phyloP scores from a whole-genome alignment of 805 yeast genomes.

The Myxozyma kluyveri region DNA sequence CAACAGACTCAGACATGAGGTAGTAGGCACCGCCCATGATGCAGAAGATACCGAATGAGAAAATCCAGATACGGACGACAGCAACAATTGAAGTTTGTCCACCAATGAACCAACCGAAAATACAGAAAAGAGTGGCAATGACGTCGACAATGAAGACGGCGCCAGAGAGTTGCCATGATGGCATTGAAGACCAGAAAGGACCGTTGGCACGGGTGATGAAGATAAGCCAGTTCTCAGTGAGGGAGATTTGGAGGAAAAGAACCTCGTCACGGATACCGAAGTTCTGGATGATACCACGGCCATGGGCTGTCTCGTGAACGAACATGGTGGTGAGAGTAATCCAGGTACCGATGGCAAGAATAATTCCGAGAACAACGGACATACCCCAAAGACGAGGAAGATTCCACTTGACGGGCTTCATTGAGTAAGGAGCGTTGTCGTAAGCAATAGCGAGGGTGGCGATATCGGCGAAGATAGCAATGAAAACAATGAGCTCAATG shows the following conservation, averaged over 20 bases:
- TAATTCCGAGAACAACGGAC: constrained; percentile 66
- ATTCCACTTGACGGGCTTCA: constrained; percentile 94
- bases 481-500: constrained; percentile 90
- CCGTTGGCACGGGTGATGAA: constrained; percentile 96
- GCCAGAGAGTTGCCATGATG: constrained; percentile 96
- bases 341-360: constrained; percentile 82
- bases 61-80: constrained; percentile 89
- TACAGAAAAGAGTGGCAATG: constrained; percentile 85
- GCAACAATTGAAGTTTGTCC: constrained; percentile 96
- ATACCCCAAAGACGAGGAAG: constrained; percentile 87
- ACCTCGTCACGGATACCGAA: constrained; percentile 93
- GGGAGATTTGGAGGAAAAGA: constrained; percentile 87
- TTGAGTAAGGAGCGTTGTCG: constrained; percentile 94
- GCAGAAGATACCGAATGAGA: constrained; percentile 97
- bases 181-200: constrained; percentile 96
- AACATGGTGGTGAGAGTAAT: constrained; percentile 92
- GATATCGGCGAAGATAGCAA: constrained; percentile 89
- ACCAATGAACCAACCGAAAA: constrained; percentile 98
- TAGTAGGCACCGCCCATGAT: constrained; percentile 94
- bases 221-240: constrained; percentile 96
- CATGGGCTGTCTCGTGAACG: constrained; percentile 53
- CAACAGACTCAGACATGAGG: constrained; percentile 64
- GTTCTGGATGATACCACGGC: constrained; percentile 90
- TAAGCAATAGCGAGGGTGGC: constrained; percentile 79
- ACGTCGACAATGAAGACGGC: constrained; percentile 88